Evolutionary conservation across 768 basidiomycete species (phyloP), one percentile per base, ranked within the genome.

Genomic region (Russula virescens): DNA sequence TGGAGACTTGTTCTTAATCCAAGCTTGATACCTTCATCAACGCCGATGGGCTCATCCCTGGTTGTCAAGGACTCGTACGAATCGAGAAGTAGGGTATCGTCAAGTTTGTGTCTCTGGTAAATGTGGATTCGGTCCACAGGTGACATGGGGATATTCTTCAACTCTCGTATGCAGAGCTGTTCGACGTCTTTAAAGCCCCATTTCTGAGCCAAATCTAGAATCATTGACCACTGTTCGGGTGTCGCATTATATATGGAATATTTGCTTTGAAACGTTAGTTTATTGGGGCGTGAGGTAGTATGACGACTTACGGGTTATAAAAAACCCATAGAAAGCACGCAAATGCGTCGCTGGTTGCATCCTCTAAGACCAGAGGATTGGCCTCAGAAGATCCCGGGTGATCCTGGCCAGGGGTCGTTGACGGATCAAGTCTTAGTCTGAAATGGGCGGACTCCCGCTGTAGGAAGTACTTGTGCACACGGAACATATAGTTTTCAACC

Each of bases 171-270:
- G 1, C 74, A 73, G 46, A 81, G 61, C 21, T 70, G 67, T 34
- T 78, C 76, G 61, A 81, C 75, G 35, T 64, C 72, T 55, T 71
- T 67, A 63, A 80, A 80, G 0, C 72, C 70, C 78, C 77, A 81
- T 38, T 71, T 70, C 25, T 74, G 73, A 8, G 78, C 74, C 10
- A 78, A 71, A 23, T 59, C 60, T 25, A 81, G 69, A 28, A 81
- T 77, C 10, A 71, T 72, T 1, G 74, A 70, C 80, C 80, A 81
- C 11, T 77, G 75, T 0, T 76, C 72, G 1, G 73, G 68, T 0
- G 77, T 69, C 2, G 77, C 78, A 3, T 77, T 71, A 48, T 79
- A 79, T 1, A 73, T 49, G 0, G 75, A 77, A 63, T 76, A 75
- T 71, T 70, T 73, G 5, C 75, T 76, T 63, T 6, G 10, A 40